A percentile compares a stretch with the other conserved stretches of the same genome.
Evolutionary conservation across 2,329 filamentous ascomycete species (phyloP).

Genomic region (Fusarium setosum): DNA sequence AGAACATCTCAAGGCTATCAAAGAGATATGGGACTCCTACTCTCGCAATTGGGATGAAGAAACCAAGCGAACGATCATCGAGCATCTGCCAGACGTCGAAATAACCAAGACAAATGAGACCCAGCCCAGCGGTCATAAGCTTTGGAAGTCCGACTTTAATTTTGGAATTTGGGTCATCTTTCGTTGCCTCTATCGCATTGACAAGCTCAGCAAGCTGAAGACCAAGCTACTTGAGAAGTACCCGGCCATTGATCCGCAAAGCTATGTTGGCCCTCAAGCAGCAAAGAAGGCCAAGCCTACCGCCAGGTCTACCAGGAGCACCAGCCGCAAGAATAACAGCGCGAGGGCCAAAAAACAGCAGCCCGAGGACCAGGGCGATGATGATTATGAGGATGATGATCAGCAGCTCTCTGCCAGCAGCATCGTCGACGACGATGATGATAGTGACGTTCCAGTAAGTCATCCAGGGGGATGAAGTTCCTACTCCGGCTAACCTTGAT

Average conservation of each 20-base stretch:
- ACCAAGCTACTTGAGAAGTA: not conserved
- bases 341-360: too few relatives aligned
- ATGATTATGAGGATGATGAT: too few relatives aligned
- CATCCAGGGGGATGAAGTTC: too few relatives aligned
- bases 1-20: not conserved
- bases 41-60: slow-evolving; percentile 1
- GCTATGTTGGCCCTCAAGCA: not conserved
- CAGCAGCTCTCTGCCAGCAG: too few relatives aligned
- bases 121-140: not conserved
- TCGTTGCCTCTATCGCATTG: not conserved
- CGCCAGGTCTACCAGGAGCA: too few relatives aligned
- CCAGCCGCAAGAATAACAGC: too few relatives aligned
- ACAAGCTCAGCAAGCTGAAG: not conserved
- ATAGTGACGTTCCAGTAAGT: too few relatives aligned
- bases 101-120: not conserved
- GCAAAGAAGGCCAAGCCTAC: too few relatives aligned
- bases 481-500: too few relatives aligned
- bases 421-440: too few relatives aligned
- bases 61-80: not conserved
- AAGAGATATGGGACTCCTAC: not conserved
- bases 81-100: not conserved
- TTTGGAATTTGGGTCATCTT: slow-evolving; percentile 2
- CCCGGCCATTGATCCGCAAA: not conserved
- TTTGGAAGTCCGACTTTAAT: not conserved
- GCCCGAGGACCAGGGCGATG: too few relatives aligned